phyloP scores from a whole-genome alignment of 345 rosid genomes.

The Brassica carinata region DNA sequence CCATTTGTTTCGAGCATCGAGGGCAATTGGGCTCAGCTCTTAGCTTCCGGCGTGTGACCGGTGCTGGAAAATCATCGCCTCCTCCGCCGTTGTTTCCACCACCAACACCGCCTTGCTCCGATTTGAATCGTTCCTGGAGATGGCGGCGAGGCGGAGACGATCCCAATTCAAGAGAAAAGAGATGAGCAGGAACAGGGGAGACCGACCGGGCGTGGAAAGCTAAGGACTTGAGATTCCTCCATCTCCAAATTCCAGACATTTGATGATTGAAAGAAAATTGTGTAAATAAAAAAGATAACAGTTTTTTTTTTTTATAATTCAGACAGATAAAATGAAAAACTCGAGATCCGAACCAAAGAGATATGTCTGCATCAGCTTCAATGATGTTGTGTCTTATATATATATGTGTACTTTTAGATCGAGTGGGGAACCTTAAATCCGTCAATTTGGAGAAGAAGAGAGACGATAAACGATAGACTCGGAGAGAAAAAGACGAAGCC shows the following conservation, averaged over 20 bases:
- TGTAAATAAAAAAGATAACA: background rate
- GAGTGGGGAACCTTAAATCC: slow-evolving; percentile 29
- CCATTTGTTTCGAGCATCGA: slow-evolving; percentile 84
- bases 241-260: slow-evolving; percentile 74
- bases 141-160: slow-evolving; percentile 49
- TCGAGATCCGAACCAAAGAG: slow-evolving; percentile 30
- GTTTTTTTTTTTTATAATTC: background rate
- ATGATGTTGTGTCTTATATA: slow-evolving; percentile 22
- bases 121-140: slow-evolving; percentile 66
- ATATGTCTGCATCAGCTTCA: slow-evolving; percentile 35
- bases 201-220: slow-evolving; percentile 38
- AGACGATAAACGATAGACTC: slow-evolving; percentile 29
- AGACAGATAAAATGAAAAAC: slow-evolving; percentile 16
- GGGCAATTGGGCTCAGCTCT: slow-evolving; percentile 93
- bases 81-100: slow-evolving; percentile 24
- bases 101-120: slow-evolving; percentile 66
- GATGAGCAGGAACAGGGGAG: slow-evolving; percentile 48
- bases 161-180: slow-evolving; percentile 46
- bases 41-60: slow-evolving; percentile 54
- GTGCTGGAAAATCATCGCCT: slow-evolving; percentile 32
- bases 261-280: slow-evolving; percentile 5
- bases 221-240: slow-evolving; percentile 55
- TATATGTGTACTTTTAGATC: slow-evolving; percentile 19
- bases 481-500: slow-evolving; percentile 47
- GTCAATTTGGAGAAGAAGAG: slow-evolving; percentile 29